phyloP scores from a whole-genome alignment of 2,329 filamentous ascomycete species.

The Fusarium pininemorale region DNA sequence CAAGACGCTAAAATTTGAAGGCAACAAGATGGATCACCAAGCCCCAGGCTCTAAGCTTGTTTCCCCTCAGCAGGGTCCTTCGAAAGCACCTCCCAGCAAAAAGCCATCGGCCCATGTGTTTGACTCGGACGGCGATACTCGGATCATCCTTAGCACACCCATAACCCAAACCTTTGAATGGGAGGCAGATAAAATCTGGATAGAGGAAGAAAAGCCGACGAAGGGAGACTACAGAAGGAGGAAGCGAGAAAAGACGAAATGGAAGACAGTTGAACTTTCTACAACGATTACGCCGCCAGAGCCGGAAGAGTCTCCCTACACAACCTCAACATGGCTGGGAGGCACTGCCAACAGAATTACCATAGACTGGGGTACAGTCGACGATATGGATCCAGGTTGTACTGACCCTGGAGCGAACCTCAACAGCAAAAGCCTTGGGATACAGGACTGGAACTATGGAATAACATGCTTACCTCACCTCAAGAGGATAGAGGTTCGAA shows the following conservation, averaged over 20 bases:
- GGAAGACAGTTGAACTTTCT: fast-evolving
- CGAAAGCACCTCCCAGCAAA: not conserved
- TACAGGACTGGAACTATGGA: not conserved
- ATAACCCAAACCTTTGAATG: not conserved
- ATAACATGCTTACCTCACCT: fast-evolving
- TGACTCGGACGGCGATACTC: not conserved
- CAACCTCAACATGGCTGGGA: fast-evolving
- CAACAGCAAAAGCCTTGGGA: fast-evolving
- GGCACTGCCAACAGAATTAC: fast-evolving
- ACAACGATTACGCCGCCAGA: not conserved
- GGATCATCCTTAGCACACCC: not conserved
- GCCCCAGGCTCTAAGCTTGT: fast-evolving
- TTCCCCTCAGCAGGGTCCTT: fast-evolving
- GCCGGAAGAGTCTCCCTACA: fast-evolving
- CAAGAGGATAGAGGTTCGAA: not conserved
- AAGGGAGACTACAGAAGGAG: not conserved
- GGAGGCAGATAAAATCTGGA: not conserved
- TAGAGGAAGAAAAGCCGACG: fast-evolving
- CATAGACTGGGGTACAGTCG: too few relatives aligned
- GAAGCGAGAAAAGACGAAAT: not conserved
- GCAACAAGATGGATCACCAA: fast-evolving
- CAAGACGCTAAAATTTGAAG: fast-evolving
- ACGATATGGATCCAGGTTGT: fast-evolving
- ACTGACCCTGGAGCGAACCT: fast-evolving
- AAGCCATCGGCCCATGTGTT: not conserved